Evolutionary conservation across 2,329 filamentous ascomycete species (phyloP).

Genomic region (Cytospora schulzeri): DNA sequence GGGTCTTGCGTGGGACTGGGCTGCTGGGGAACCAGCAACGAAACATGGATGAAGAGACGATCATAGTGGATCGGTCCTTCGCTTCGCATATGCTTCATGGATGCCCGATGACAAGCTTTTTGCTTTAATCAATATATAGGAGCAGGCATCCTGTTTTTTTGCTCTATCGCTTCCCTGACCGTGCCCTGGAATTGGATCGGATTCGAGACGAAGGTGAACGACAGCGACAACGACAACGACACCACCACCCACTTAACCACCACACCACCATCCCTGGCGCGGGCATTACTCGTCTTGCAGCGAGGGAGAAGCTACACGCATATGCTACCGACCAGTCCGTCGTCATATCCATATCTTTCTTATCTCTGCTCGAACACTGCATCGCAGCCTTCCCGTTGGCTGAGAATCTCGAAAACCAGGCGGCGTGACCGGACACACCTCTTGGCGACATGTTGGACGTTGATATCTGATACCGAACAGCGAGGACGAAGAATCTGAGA

Average conservation of each 20-base stretch:
- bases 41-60: slow-evolving; percentile 18
- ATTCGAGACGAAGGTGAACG: not conserved
- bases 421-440: slow-evolving; percentile 13
- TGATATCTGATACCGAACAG: slow-evolving; percentile 27
- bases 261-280: not conserved
- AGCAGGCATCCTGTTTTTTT: slow-evolving; percentile 13
- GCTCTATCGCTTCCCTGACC: not conserved
- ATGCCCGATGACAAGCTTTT: slow-evolving; percentile 18
- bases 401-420: slow-evolving; percentile 8
- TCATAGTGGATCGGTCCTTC: slow-evolving; percentile 18
- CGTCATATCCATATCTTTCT: slow-evolving; percentile 24
- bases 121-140: slow-evolving; percentile 12
- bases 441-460: slow-evolving; percentile 26
- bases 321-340: slow-evolving; percentile 20
- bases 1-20: slow-evolving; percentile 2
- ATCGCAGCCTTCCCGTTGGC: slow-evolving; percentile 22
- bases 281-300: not conserved
- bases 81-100: slow-evolving; percentile 15
- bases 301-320: not conserved
- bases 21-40: slow-evolving; percentile 7
- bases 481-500: slow-evolving; percentile 7
- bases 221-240: not conserved
- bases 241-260: not conserved
- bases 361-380: slow-evolving; percentile 20
- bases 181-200: not conserved